Base-by-base conservation (phyloP, 306 rosid species). In the Glycine tomentella region DNA sequence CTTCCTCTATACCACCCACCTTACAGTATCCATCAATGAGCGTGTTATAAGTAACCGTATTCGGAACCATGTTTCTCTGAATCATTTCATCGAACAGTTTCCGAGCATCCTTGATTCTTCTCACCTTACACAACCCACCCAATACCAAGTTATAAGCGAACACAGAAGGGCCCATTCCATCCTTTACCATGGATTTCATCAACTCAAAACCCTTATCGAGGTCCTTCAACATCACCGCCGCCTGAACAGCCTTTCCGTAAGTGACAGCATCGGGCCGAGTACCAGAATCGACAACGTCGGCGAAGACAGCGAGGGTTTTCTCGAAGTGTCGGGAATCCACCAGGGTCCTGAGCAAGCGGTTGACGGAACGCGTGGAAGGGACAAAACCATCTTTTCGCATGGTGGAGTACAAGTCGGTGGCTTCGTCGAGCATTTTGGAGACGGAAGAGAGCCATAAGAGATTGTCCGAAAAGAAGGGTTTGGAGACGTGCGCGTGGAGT, bases 11-110 rank as follows among this genome's bases (percentile, higher is more conserved):
- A 55, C 88, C 90, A 75, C 94, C 91, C 79, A 40, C 89, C 81
- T 90, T 94, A 82, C 84, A 94, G 59, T 81, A 90, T 61, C 96
- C 97, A 81, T 86, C 90, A 56, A 92, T 87, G 68, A 90, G 72
- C 6, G 93, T 90, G 71, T 94, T 94, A 66, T 86, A 88, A 1
- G 91, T 92, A 34, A 92, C 90, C 78, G 79, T 84, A 87, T 76
- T 92, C 0, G 90, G 94, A 8, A 52, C 70, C 42, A 79, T 5
- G 1, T 80, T 78, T 75, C 75, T 85, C 0, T 77, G 69, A 65
- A 68, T 9, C 93, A 92, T 89, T 92, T 90, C 96, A 51, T 90
- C 96, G 17, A 94, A 92, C 85, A 87, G 2, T 56, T 87, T 87
- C 84, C 90, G 86, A 4, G 96, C 96, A 20, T 94, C 92, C 14